Base-by-base conservation (phyloP, 441 rosid genomes). In the Geranium incanum region DNA sequence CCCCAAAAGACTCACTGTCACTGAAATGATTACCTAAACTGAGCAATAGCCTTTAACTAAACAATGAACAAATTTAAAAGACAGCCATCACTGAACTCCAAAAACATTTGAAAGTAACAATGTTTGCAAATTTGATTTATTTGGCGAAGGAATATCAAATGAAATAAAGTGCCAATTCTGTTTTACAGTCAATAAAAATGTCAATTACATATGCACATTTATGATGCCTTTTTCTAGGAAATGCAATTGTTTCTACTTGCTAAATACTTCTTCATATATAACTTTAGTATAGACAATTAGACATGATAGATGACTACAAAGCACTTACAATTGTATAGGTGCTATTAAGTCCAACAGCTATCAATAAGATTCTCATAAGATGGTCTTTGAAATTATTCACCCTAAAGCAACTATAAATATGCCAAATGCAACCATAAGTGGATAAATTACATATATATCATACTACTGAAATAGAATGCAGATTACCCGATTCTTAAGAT, bases 401-500 rank as follows among this genome's bases (percentile, higher is more conserved):
- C 57, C 15, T 12, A 50, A 50, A 50, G 57, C 0, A 50, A 50
- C 16, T 50, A n/a, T 50, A 3, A 13, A 50, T 13, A 18, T 16
- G 28, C 63, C 21, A 57, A 57, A 57, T 57, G 7, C 63, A 60
- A 60, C 19, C 33, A 18, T 19, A 19, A 19, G 65, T 60, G 21
- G 65, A 60, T 21, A 60, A 57, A 4, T 15, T 57, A 48, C 11
- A 9, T 0, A 60, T 60, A 60, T 3, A 52, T 15, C 19, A 52
- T 15, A 52, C 5, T 52, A 52, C 19, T 52, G 15, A 52, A n/a
- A 52, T 7, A 19, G 13, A 60, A 60, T 60, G 36, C 65, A 60
- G 65, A 36, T 65, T 59, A 93, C 99, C 98, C 90, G 97, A 80
- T 82, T 93, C 87, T 93, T 95, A 59, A 93, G 91, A 86, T 95